A percentile compares a stretch with the other conserved stretches of the same genome.
These are phyloP conservation scores for Coemansia sp. DNA, from an alignment of 192 early-diverging fungal genomes.

Conservation along the genomic window DNA sequence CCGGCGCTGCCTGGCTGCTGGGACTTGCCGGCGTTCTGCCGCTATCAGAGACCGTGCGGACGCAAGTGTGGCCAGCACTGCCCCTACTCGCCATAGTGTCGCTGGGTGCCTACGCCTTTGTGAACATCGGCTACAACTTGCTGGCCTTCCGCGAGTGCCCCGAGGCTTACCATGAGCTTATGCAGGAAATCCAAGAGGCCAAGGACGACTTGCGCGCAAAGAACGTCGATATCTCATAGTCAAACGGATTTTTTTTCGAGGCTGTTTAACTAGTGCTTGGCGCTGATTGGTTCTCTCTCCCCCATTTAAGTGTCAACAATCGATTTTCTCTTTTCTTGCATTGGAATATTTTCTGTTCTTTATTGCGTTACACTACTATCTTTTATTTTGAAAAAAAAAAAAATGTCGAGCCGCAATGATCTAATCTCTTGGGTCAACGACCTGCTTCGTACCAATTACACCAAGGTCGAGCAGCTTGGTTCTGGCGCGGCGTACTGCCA, in stretches of 20 bases:
- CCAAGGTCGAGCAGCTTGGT: slow-evolving; percentile 94
- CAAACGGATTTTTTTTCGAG: background rate
- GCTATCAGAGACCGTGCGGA: slow-evolving; percentile 32
- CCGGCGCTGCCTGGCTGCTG: slow-evolving; percentile 33
- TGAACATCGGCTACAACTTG: slow-evolving; percentile 83
- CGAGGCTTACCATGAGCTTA: slow-evolving; percentile 81
- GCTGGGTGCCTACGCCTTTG: slow-evolving; percentile 89
- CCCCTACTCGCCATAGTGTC: slow-evolving; percentile 62
- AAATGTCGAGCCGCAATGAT: slow-evolving; percentile 81
- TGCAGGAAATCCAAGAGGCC: slow-evolving; percentile 82
- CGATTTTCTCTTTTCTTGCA: background rate
- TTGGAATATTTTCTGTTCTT: background rate
- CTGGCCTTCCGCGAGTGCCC: slow-evolving; percentile 91
- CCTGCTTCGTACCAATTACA: slow-evolving; percentile 86
- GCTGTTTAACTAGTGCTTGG: background rate
- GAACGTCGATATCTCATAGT: slow-evolving; percentile 58
- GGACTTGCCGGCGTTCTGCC: slow-evolving; percentile 39
- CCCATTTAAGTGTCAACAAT: background rate
- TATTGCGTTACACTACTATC: background rate
- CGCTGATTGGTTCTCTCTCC: background rate
- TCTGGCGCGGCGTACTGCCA: slow-evolving; percentile 79
- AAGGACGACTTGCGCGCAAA: slow-evolving; percentile 76
- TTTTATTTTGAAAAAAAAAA: slow-evolving; percentile 2
- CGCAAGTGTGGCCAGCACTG: slow-evolving; percentile 47
- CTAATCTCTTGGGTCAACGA: slow-evolving; percentile 96